phyloP scores from a whole-genome alignment of 2,329 filamentous ascomycete genomes.

The Apiospora malaysiana region DNA sequence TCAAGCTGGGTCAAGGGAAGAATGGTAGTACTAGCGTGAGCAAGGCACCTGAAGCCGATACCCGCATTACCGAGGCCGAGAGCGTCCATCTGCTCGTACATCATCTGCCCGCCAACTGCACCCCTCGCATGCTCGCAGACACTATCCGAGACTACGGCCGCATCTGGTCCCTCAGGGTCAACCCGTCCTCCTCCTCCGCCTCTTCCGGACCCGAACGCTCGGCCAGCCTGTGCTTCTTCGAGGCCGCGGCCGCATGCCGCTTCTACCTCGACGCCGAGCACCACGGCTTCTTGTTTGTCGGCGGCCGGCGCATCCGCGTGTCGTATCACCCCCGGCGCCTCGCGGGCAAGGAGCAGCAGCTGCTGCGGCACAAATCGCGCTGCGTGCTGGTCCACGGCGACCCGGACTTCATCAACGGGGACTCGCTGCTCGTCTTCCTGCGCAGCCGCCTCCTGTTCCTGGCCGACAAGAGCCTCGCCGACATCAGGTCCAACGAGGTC shows the following conservation, averaged over 20 bases:
- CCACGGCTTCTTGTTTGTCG: background rate
- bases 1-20: background rate
- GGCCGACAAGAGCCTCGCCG: background rate
- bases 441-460: conserved; percentile 6
- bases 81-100: background rate
- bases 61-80: background rate
- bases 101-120: background rate
- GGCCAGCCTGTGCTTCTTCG: conserved; percentile 1
- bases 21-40: background rate
- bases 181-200: background rate
- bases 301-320: background rate
- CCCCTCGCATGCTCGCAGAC: background rate
- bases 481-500: background rate
- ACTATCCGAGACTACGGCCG: background rate
- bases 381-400: conserved; percentile 3
- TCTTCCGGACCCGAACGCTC: background rate
- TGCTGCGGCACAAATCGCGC: background rate
- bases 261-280: too few relatives aligned
- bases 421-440: background rate
- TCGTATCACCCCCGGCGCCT: background rate
- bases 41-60: background rate
- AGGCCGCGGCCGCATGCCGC: background rate
- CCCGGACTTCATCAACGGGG: background rate
- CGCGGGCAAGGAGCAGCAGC: background rate
- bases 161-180: background rate